A percentile compares a stretch with the other conserved stretches of the same genome.
phyloP scores from a whole-genome alignment of 768 basidiomycete genomes.

The Rhizopogon vulgaris region DNA sequence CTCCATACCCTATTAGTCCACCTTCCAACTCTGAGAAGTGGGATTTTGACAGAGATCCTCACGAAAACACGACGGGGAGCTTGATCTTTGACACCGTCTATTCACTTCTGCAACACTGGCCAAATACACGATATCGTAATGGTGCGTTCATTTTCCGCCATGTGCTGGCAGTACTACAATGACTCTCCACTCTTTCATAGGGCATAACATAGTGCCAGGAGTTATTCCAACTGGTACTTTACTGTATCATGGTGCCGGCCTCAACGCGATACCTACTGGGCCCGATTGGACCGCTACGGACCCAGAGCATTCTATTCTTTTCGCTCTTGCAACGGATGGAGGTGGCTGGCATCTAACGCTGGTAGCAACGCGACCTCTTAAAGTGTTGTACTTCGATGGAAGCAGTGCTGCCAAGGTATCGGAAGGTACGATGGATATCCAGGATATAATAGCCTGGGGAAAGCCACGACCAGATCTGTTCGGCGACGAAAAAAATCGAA shows the following conservation, averaged over 20 bases:
- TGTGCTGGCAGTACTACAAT: neutral
- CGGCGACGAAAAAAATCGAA: slow-evolving; percentile 19
- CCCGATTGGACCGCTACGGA: slow-evolving; percentile 31
- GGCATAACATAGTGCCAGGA: slow-evolving; percentile 28
- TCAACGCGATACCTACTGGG: slow-evolving; percentile 15
- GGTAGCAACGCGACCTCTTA: slow-evolving; percentile 20
- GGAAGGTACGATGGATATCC: slow-evolving; percentile 26
- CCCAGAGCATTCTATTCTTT: slow-evolving; percentile 32
- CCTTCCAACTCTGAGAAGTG: slow-evolving; percentile 8
- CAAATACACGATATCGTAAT: slow-evolving; percentile 32
- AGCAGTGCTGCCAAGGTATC: slow-evolving; percentile 25
- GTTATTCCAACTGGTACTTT: slow-evolving; percentile 29
- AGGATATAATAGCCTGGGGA: slow-evolving; percentile 31
- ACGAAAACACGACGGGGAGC: slow-evolving; percentile 24
- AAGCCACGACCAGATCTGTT: slow-evolving; percentile 10
- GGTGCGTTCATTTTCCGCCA: slow-evolving; percentile 13
- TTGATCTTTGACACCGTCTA: slow-evolving; percentile 29
- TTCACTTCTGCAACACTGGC: slow-evolving; percentile 32
- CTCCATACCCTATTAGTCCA: neutral
- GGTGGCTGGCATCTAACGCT: slow-evolving; percentile 24
- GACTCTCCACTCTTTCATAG: slow-evolving; percentile 5
- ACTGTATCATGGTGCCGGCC: slow-evolving; percentile 26
- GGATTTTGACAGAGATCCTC: slow-evolving; percentile 14
- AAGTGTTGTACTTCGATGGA: slow-evolving; percentile 28
- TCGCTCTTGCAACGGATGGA: slow-evolving; percentile 18